Evolutionary conservation across 306 rosid species (phyloP).

Genomic region (Dalbergia oliveri): DNA sequence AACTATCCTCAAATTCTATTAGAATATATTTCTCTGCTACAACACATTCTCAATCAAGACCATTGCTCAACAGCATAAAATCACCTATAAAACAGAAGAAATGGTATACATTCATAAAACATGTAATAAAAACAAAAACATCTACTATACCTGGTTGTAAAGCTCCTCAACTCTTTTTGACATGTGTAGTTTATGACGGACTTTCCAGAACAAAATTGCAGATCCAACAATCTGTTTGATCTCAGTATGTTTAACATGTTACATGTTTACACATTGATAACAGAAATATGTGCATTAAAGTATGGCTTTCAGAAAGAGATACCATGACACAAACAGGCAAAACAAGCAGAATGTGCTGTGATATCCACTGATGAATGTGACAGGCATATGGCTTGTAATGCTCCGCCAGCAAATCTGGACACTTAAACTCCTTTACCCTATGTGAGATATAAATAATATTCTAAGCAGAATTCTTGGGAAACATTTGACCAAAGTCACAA

Average conservation of each 20-base stretch:
- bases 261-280: slow-evolving; percentile 51
- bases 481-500: slow-evolving; percentile 31
- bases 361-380: slow-evolving; percentile 70
- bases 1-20: slow-evolving; percentile 21
- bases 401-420: slow-evolving; percentile 73
- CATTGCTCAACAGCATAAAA: slow-evolving; percentile 5
- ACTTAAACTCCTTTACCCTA: slow-evolving; percentile 86
- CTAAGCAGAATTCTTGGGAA: not conserved
- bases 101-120: slow-evolving; percentile 1
- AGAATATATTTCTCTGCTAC: slow-evolving; percentile 13
- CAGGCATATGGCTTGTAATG: slow-evolving; percentile 75
- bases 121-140: not conserved
- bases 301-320: slow-evolving; percentile 55
- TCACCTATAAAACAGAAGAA: slow-evolving; percentile 1
- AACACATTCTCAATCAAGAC: slow-evolving; percentile 3
- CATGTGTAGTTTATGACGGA: slow-evolving; percentile 48
- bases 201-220: slow-evolving; percentile 58
- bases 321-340: slow-evolving; percentile 73
- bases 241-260: slow-evolving; percentile 56
- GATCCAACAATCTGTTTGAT: slow-evolving; percentile 77
- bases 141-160: slow-evolving; percentile 69
- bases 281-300: slow-evolving; percentile 44
- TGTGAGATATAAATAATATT: slow-evolving; percentile 26
- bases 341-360: slow-evolving; percentile 57
- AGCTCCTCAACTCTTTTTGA: slow-evolving; percentile 79